These are phyloP conservation scores for Colletotrichum sp. DNA, from an alignment of 2,329 filamentous ascomycete species.

Conservation along the genomic window DNA sequence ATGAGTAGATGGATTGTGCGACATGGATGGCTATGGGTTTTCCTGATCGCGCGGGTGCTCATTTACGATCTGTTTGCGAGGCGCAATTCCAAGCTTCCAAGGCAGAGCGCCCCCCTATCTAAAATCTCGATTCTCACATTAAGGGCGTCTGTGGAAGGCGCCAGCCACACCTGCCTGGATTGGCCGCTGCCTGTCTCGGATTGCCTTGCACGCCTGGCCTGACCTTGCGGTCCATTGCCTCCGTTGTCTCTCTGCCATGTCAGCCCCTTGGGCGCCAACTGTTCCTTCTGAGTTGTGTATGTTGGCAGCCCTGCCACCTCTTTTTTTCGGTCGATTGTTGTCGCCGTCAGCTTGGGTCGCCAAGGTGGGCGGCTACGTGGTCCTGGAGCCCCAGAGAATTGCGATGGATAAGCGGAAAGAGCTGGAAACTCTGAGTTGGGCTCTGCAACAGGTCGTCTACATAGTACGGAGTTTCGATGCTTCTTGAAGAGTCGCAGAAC, in stretches of 20 bases:
- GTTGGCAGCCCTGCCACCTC: not conserved
- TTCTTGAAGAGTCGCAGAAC: slow-evolving; percentile 6
- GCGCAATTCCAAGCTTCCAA: not conserved
- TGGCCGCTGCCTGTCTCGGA: not conserved
- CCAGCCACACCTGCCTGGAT: not conserved
- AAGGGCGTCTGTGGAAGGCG: not conserved
- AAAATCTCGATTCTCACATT: not conserved
- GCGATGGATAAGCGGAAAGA: not conserved
- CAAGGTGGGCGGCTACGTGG: not conserved
- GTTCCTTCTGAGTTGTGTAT: not conserved
- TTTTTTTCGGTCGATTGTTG: not conserved
- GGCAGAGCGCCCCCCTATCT: not conserved
- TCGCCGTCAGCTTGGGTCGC: not conserved
- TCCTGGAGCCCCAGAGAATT: not conserved
- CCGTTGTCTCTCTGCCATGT: not conserved
- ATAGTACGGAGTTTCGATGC: not conserved
- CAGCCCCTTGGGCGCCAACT: not conserved
- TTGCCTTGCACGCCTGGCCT: not conserved
- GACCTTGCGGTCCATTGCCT: not conserved
- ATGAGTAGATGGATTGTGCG: not conserved
- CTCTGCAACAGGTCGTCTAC: not conserved
- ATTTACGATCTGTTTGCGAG: not conserved
- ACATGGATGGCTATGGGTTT: not conserved
- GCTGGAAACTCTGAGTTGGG: not conserved
- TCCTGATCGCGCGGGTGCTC: not conserved